Evolutionary conservation across 441 rosid species (phyloP).

Genomic region (Populus hybrid): DNA sequence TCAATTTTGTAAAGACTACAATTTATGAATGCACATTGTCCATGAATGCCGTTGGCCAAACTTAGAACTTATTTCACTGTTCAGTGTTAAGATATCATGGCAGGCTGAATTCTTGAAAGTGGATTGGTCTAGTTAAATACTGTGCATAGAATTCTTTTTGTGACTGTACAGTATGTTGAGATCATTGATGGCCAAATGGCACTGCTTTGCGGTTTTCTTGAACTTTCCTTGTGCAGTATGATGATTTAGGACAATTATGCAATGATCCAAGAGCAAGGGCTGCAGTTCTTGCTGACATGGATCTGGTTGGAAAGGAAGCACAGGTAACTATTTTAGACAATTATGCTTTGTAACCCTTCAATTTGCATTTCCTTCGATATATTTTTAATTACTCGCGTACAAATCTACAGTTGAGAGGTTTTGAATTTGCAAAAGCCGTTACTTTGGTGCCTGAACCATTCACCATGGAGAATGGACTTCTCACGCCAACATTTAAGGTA

Average conservation of each 20-base stretch:
- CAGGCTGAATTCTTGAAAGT: neutral
- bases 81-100: neutral
- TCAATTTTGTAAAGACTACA: too few species aligned
- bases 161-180: neutral
- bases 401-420: constrained; percentile 79
- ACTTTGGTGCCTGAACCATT: constrained; percentile 81
- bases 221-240: constrained; percentile 41
- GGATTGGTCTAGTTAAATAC: neutral
- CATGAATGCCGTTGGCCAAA: neutral
- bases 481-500: constrained; percentile 97
- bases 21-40: neutral
- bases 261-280: constrained; percentile 67
- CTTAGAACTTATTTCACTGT: too few species aligned
- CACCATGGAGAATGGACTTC: constrained; percentile 73
- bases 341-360: neutral
- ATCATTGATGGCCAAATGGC: neutral
- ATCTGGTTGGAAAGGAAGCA: constrained; percentile 75
- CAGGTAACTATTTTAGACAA: constrained; percentile 42
- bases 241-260: constrained; percentile 63
- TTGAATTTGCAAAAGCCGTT: constrained; percentile 92
- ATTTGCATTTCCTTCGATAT: neutral
- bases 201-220: neutral
- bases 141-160: too few species aligned
- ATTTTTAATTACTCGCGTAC: neutral
- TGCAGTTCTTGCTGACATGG: constrained; percentile 82